Base-by-base conservation (phyloP, 108 stramenopile species). In the Phaeodactylum tricornutum region DNA sequence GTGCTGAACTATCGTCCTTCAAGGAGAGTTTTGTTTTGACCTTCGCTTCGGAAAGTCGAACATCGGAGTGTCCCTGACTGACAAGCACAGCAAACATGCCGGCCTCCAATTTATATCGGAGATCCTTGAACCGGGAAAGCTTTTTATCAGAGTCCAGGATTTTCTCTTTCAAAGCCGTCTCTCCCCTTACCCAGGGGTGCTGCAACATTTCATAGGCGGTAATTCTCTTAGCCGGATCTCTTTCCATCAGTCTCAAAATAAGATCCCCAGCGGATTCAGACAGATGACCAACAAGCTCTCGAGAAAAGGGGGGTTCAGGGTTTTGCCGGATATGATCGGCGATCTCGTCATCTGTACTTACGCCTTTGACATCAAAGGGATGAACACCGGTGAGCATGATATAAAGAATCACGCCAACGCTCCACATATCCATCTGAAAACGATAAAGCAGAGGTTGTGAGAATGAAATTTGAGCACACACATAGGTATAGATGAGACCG, bases 301-400 rank as follows among this genome's bases (percentile, higher is more conserved):
- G 42, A 8, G 43, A 38, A 27, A 55, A 15, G 11, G 62, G 54
- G 60, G 48, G 44, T 21, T 15, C 21, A 4, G 26, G 12, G 12
- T 46, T 19, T n/a, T 34, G 35, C 36, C 19, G 12, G 16, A 57
- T 37, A 15, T 28, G 22, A 8, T 52, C 43, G 47, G 81, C 82
- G 39, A 85, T 79, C 50, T 82, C 79, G 17, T 80, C 77, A 44
- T 87, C 85, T 1, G 75, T 74, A 9, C 78, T 63, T 23, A 50
- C 60, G 4, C 88, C 92, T 2, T 55, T 50, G 11, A 86, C 34
- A 61, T 94, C 92, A 50, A 83, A 94, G 0, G 92, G 92, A 59
- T 94, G 92, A 6, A 77, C 52, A 41, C 92, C 92, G 11, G 80
- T 79, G 9, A 94, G 67, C 86, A 90, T 88, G 44, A 94, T 90